These are phyloP conservation scores for Dipteronia dyeriana DNA, from an alignment of 345 rosid genomes.

Conservation along the genomic window DNA sequence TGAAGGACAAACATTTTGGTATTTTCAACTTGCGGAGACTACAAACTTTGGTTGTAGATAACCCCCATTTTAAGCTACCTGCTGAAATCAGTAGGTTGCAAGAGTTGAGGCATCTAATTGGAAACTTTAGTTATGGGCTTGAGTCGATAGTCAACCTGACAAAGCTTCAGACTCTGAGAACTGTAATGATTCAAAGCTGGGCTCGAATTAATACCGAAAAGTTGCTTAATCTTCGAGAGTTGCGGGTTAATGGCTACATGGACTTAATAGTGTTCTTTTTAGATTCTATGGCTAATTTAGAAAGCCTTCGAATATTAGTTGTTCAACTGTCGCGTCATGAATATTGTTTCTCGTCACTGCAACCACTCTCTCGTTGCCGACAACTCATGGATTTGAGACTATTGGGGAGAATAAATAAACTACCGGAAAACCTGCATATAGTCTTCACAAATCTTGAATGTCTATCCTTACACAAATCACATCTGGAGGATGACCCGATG, in stretches of 20 bases:
- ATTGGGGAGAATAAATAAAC: neutral
- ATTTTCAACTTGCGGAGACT: neutral
- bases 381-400: neutral
- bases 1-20: too few species aligned
- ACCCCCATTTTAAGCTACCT: too few species aligned
- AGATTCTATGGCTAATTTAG: neutral
- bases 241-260: neutral
- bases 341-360: neutral
- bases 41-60: neutral
- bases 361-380: neutral
- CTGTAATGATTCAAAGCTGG: neutral
- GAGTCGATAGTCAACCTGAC: conserved; percentile 11
- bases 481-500: neutral
- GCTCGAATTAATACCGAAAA: neutral
- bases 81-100: too few species aligned
- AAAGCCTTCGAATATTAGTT: neutral
- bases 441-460: neutral
- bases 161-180: neutral
- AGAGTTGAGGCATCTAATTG: neutral
- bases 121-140: neutral
- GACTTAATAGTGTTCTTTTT: neutral
- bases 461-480: too few species aligned
- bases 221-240: neutral
- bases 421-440: neutral
- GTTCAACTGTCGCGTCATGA: neutral